These are phyloP conservation scores for Hyaloscypha variabilis DNA, from an alignment of 495 filamentous ascomycete species.

Conservation along the genomic window DNA sequence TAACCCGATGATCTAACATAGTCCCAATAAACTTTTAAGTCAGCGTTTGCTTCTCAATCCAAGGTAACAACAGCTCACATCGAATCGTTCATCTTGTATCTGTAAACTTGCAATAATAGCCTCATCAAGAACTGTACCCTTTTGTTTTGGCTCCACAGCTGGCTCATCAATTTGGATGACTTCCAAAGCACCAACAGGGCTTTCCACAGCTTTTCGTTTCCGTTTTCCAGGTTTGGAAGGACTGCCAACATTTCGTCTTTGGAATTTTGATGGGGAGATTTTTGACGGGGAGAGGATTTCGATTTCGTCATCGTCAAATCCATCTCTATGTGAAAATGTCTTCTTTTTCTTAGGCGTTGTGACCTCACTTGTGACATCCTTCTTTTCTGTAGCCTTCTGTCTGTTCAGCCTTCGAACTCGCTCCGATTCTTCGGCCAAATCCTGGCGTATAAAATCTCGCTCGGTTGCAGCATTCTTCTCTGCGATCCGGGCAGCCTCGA, in stretches of 20 bases:
- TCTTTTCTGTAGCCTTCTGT: conserved; percentile 40
- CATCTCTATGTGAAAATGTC: conserved; percentile 47
- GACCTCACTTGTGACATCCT: conserved; percentile 20
- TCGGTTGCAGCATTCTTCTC: conserved; percentile 49
- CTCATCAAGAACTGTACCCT: conserved; percentile 19
- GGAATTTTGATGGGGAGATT: conserved; percentile 30
- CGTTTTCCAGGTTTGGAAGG: conserved; percentile 43
- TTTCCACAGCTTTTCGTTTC: conserved; percentile 52
- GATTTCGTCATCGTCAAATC: conserved; percentile 57
- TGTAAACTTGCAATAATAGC: conserved; percentile 24
- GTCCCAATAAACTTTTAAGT: conserved; percentile 29
- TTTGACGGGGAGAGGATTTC: conserved; percentile 39
- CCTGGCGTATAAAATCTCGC: conserved; percentile 53
- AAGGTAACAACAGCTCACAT: conserved; percentile 22
- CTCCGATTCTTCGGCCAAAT: conserved; percentile 48
- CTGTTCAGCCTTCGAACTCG: conserved; percentile 35
- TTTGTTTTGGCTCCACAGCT: conserved; percentile 13
- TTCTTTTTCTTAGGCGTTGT: conserved; percentile 53
- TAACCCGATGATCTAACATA: conserved; percentile 30
- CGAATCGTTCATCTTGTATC: conserved; percentile 31
- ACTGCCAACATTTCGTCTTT: conserved; percentile 18
- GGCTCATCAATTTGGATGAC: conserved; percentile 39
- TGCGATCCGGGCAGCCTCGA: conserved; percentile 46
- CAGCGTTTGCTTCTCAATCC: background rate
- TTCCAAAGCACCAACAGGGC: conserved; percentile 51